Base-by-base conservation (phyloP, 257 asterid genomes). In the Scutellaria galericulata region DNA sequence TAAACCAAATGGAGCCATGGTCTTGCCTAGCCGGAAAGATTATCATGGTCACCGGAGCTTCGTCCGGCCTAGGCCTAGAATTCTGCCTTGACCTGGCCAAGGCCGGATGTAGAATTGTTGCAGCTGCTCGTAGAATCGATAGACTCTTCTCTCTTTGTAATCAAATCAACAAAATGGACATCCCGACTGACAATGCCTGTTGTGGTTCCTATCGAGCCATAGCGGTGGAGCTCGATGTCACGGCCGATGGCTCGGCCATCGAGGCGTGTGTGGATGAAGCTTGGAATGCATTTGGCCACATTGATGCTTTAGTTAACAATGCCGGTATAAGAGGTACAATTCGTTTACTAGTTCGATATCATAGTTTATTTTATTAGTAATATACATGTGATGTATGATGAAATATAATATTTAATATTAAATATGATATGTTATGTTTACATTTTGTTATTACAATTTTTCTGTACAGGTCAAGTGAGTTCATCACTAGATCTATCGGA, bases 71-170 rank as follows among this genome's bases (percentile, higher is more conserved):
- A 8, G 80, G 80, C 67, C 59, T 44, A 3, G 80, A 62, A 0
- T 62, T 70, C 61, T 76, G 80, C 67, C 72, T 76, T 61, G 68
- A 76, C 50, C 20, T 76, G 40, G 80, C 80, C 45, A 53, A 37
- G 55, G 76, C 72, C 47, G 76, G 76, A 2, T 76, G 76, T 18
- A 70, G 48, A 5, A 31, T 76, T 35, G 47, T 76, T 14, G 72
- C 76, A 0, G 68, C 72, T 8, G 76, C 76, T 0, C 76, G 76
- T 11, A 76, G 76, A 35, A 6, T 7, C 0, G 47, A 76, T 0
- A 18, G 47, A 5, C 76, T 76, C 61, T 9, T 54, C 10, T 62
- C 55, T 51, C 80, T 76, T 1, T 76, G 76, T 4, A 59, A 53
- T 12, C 53, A 68, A 52, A 76, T 76, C 66, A 69, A 76, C 60